phyloP scores from a whole-genome alignment of 139 green algal species.

The Zygnema circumcarinatum region DNA sequence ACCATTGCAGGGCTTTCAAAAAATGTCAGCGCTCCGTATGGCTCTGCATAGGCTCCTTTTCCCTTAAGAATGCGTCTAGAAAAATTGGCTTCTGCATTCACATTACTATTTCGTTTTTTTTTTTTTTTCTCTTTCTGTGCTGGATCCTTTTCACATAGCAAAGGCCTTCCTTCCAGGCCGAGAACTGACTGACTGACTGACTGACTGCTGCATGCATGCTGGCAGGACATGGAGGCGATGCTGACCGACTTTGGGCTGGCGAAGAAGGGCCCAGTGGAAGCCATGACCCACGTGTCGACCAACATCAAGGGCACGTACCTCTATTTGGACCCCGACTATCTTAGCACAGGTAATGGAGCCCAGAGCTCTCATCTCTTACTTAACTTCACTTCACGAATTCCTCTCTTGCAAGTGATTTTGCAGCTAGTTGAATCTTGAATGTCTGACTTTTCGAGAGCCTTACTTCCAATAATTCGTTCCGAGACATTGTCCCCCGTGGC shows the following conservation, averaged over 20 bases:
- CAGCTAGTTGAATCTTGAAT: not conserved
- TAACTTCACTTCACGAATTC: not conserved
- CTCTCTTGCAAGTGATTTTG: not conserved
- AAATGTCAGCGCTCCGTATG: too few relatives aligned
- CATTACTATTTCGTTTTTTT: too few relatives aligned
- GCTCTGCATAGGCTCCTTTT: too few relatives aligned
- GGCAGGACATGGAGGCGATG: slow-evolving; percentile 17
- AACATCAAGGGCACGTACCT: slow-evolving; percentile 31
- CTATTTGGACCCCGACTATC: slow-evolving; percentile 22
- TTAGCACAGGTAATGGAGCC: slow-evolving; percentile 21
- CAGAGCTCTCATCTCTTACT: not conserved
- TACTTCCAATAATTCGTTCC: not conserved
- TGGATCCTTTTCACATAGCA: too few relatives aligned
- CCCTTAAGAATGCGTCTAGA: too few relatives aligned
- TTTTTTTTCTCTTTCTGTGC: too few relatives aligned
- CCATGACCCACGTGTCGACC: slow-evolving; percentile 19
- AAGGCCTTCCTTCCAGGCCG: too few relatives aligned
- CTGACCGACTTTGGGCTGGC: slow-evolving; percentile 42
- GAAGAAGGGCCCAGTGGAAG: slow-evolving; percentile 12
- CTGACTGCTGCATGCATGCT: too few relatives aligned
- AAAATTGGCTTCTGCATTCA: too few relatives aligned
- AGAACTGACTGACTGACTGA: too few relatives aligned
- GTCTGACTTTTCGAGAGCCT: not conserved
- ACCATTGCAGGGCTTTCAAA: too few relatives aligned
- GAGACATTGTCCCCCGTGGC: not conserved